A percentile compares a stretch with the other conserved stretches of the same genome.
These are phyloP conservation scores for Hydnum rufescens DNA, from an alignment of 768 basidiomycete species.

Conservation along the genomic window DNA sequence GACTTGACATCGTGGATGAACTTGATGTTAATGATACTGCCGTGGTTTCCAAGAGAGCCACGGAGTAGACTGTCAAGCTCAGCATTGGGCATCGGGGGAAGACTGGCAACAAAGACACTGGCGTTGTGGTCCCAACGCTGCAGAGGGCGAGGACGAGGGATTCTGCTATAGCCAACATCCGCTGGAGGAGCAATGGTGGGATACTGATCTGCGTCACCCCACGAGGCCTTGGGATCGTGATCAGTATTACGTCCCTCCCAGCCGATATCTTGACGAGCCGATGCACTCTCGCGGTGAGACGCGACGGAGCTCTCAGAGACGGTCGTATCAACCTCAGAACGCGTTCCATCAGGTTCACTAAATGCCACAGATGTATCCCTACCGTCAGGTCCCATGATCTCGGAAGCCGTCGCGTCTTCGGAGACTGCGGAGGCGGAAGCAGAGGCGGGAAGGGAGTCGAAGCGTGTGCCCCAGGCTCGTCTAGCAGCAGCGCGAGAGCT, in stretches of 20 bases:
- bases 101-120: slow-evolving; percentile 66
- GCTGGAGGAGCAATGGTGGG: too few relatives aligned
- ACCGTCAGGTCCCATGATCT: neutral
- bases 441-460: slow-evolving; percentile 38
- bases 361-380: too few relatives aligned
- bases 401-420: neutral
- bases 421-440: slow-evolving; percentile 16
- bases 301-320: neutral
- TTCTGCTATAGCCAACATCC: too few relatives aligned
- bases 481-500: too few relatives aligned
- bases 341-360: neutral
- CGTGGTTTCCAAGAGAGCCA: slow-evolving; percentile 45
- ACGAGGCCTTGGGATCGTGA: too few relatives aligned
- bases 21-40: slow-evolving; percentile 44
- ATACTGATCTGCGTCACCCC: too few relatives aligned
- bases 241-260: too few relatives aligned
- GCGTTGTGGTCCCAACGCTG: slow-evolving; percentile 25
- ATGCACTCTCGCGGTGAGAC: too few relatives aligned
- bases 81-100: slow-evolving; percentile 32
- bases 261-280: too few relatives aligned
- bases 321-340: neutral
- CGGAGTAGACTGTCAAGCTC: slow-evolving; percentile 42
- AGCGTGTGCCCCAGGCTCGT: slow-evolving; percentile 51
- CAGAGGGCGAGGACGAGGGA: neutral
- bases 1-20: slow-evolving; percentile 41